phyloP scores from a whole-genome alignment of 2,329 filamentous ascomycete species.

The Sclerotinia minor region DNA sequence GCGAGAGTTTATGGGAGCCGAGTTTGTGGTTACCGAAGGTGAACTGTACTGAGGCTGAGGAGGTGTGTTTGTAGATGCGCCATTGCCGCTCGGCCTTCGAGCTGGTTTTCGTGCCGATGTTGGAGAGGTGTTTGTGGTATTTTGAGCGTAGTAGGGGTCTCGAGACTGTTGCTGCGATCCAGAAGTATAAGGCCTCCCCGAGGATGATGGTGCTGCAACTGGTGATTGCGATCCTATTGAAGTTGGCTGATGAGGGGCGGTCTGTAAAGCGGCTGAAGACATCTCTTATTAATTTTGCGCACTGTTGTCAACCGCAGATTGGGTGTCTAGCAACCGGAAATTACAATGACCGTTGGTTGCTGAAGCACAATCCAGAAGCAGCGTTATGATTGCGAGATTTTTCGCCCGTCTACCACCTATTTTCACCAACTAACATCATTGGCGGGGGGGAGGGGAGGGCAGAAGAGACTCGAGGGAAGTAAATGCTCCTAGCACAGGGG shows the following conservation, averaged over 20 bases:
- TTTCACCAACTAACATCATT: conserved; percentile 49
- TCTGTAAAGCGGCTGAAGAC: conserved; percentile 65
- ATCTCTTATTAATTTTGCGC: conserved; percentile 47
- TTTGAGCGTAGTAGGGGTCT: conserved; percentile 54
- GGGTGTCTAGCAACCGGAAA: conserved; percentile 22
- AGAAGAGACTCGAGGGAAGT: not conserved
- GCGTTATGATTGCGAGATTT: conserved; percentile 29
- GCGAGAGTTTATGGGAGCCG: conserved; percentile 30
- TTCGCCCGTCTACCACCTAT: conserved; percentile 45
- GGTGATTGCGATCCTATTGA: conserved; percentile 51
- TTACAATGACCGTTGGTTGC: conserved; percentile 22
- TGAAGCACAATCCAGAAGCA: conserved; percentile 12
- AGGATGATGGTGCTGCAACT: conserved; percentile 46
- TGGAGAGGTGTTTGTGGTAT: conserved; percentile 46
- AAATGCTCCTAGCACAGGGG: not conserved
- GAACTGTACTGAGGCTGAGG: conserved; percentile 39
- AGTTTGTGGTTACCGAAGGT: conserved; percentile 31
- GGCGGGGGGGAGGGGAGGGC: conserved; percentile 37
- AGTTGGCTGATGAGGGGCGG: conserved; percentile 55
- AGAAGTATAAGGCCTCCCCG: conserved; percentile 54
- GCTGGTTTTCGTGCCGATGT: conserved; percentile 54
- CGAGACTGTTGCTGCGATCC: conserved; percentile 55
- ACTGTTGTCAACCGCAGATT: conserved; percentile 26
- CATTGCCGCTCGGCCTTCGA: conserved; percentile 54
- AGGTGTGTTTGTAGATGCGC: conserved; percentile 41